Evolutionary conservation across 768 basidiomycete species (phyloP).

Genomic region (Lentinula raphanica): DNA sequence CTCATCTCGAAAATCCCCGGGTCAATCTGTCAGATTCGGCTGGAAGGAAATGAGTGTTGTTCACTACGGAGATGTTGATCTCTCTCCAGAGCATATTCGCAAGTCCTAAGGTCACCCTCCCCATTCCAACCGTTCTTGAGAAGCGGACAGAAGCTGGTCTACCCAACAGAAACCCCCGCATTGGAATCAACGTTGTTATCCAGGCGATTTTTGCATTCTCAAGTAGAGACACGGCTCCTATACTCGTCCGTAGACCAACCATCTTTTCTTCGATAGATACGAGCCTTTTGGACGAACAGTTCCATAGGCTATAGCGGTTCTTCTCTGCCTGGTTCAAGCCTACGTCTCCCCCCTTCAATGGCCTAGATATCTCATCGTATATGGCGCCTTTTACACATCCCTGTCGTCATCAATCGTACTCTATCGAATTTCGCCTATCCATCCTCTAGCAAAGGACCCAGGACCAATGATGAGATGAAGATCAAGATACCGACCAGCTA

Average conservation of each 20-base stretch:
- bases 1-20: not conserved
- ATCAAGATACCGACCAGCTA: slow-evolving; percentile 18
- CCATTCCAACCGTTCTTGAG: not conserved
- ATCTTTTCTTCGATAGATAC: not conserved
- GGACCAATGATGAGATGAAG: slow-evolving; percentile 23
- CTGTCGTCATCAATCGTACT: slow-evolving; percentile 16
- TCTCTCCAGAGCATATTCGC: not conserved
- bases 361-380: not conserved
- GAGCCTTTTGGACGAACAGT: slow-evolving; percentile 5
- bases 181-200: too few relatives aligned
- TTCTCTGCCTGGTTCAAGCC: not conserved
- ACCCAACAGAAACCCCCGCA: not conserved
- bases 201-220: too few relatives aligned
- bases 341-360: not conserved
- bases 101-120: not conserved
- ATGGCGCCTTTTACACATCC: slow-evolving; percentile 10
- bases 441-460: slow-evolving; percentile 28
- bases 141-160: not conserved
- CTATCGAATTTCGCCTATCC: slow-evolving; percentile 30
- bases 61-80: not conserved
- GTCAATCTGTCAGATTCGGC: not conserved
- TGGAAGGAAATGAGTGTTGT: not conserved
- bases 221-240: too few relatives aligned
- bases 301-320: not conserved
- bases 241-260: not conserved